Evolutionary conservation across 768 basidiomycete species (phyloP).

Genomic region (Pleurotus citrinopileatus): DNA sequence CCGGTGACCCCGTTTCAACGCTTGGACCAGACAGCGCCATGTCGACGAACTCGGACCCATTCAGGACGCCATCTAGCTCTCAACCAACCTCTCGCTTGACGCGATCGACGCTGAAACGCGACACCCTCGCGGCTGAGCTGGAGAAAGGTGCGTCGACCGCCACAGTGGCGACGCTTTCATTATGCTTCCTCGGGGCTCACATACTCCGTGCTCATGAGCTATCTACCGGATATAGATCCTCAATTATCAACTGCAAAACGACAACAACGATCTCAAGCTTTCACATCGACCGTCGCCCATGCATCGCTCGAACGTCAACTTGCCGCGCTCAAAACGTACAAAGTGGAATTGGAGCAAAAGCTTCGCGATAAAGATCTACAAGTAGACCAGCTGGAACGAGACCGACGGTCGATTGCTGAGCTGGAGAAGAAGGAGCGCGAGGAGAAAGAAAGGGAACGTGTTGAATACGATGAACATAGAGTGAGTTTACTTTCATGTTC

Average conservation of each 20-base stretch:
- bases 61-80: neutral
- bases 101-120: conserved; percentile 48
- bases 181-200: neutral
- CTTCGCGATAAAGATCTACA: conserved; percentile 60
- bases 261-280: conserved; percentile 61
- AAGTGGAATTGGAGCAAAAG: conserved; percentile 64
- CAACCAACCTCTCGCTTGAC: neutral
- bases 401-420: conserved; percentile 66
- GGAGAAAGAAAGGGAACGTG: conserved; percentile 59
- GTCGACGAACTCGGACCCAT: neutral
- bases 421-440: conserved; percentile 66
- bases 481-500: conserved; percentile 31
- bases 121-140: conserved; percentile 43
- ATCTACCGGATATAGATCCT: conserved; percentile 45
- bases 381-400: conserved; percentile 67
- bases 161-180: neutral
- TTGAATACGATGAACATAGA: conserved; percentile 54
- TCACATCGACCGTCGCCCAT: conserved; percentile 59
- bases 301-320: conserved; percentile 70
- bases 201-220: no score
- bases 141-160: conserved; percentile 39
- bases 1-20: neutral
- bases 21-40: neutral
- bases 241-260: conserved; percentile 66
- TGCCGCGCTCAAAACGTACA: conserved; percentile 54